Evolutionary conservation across 768 basidiomycete genomes (phyloP).

Genomic region (Podaxis sp.): DNA sequence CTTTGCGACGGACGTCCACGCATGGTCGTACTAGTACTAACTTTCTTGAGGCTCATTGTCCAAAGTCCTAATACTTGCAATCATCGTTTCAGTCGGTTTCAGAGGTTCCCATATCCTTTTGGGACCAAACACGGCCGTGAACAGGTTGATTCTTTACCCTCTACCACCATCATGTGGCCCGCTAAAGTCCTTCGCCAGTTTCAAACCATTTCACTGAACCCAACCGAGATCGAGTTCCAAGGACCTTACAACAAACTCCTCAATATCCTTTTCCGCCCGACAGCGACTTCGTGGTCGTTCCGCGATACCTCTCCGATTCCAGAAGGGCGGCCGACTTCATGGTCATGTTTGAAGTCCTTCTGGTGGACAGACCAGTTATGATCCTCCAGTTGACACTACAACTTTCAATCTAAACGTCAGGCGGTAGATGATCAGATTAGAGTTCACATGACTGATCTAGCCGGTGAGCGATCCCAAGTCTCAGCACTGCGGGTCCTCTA

Average conservation of each 20-base stretch:
- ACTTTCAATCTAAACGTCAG: slow-evolving; percentile 19
- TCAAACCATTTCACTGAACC: slow-evolving; percentile 9
- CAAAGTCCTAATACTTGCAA: too few relatives aligned
- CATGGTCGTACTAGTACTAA: too few relatives aligned
- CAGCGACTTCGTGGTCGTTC: slow-evolving; percentile 16
- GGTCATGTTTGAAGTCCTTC: slow-evolving; percentile 18
- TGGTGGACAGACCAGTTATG: slow-evolving; percentile 23
- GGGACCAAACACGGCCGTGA: too few relatives aligned
- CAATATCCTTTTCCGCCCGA: slow-evolving; percentile 17
- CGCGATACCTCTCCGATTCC: not conserved
- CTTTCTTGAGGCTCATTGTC: too few relatives aligned
- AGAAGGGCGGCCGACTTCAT: slow-evolving; percentile 14
- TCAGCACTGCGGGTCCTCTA: not conserved
- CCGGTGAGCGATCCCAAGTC: not conserved
- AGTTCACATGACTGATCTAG: slow-evolving; percentile 19
- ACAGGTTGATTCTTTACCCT: too few relatives aligned
- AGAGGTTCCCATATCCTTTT: too few relatives aligned
- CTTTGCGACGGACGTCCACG: too few relatives aligned
- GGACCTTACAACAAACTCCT: slow-evolving; percentile 20
- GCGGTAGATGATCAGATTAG: slow-evolving; percentile 23
- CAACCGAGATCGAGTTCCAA: slow-evolving; percentile 9
- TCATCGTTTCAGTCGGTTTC: too few relatives aligned
- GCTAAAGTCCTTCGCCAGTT: not conserved
- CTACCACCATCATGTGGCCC: not conserved
- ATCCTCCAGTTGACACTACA: slow-evolving; percentile 24